Base-by-base conservation (phyloP, 106 monocot genomes). In the Dendrobium nobile region DNA sequence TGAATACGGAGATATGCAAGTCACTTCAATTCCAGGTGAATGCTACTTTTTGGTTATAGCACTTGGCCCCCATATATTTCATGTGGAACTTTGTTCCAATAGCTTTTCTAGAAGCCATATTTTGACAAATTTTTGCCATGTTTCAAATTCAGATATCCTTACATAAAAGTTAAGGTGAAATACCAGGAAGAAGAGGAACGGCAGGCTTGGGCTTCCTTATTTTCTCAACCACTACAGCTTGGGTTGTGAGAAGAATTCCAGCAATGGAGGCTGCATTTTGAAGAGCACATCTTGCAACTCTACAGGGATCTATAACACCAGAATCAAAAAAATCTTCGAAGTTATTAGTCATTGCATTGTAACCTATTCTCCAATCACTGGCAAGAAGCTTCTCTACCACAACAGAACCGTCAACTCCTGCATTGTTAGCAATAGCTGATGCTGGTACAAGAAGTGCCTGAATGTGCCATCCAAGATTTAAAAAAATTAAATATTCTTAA, bases 371-470 rank as follows among this genome's bases (percentile, higher is more conserved):
- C 95, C 92, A 95, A 2, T 93, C 88, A 45, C 85, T 85, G n/a
- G 80, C 72, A 47, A 95, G 86, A 79, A 99, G 89, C 79, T 87
- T 99, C 81, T 95, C 95, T 5, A 95, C 88, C 7, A 99, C 79
- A 56, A 85, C 76, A 40, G 84, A 83, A 18, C 95, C 92, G 15
- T 95, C 99, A 31, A 78, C 85, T 54, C 95, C 99, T 11, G 95
- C 89, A 72, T 99, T 99, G 77, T 47, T 81, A 19, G 99, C 99
- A 72, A 99, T 99, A 54, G 80, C 85, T 43, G 80, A 79, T 72
- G 99, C 91, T 27, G 99, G 99, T 61, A 87, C 81, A 56, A 95
- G 89, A 81, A 99, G 99, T 75, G 99, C 99, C 99, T 99, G 76
- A 64, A 87, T 77, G 73, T 83, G 43, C 58, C 47, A 48, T 48